Evolutionary conservation across 2,329 filamentous ascomycete genomes (phyloP).

Genomic region (Cercospora citrullina): DNA sequence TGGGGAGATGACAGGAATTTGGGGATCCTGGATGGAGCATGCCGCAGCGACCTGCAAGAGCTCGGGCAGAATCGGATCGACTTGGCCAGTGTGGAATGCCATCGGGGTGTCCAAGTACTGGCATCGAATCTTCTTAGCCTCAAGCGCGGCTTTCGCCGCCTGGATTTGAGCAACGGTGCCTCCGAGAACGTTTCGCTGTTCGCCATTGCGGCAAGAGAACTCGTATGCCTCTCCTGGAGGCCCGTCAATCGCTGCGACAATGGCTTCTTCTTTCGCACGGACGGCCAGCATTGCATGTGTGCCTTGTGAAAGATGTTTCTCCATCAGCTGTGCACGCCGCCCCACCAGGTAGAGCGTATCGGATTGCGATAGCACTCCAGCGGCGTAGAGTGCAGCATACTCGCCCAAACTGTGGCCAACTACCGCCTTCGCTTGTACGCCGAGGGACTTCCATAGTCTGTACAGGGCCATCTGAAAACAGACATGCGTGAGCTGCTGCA

Average conservation of each 20-base stretch:
- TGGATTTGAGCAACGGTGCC: constrained; percentile 25
- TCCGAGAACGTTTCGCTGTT: constrained; percentile 26
- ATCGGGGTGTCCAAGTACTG: constrained; percentile 23
- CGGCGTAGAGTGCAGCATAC: constrained; percentile 41
- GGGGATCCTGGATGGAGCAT: constrained; percentile 21
- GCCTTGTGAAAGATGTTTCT: constrained; percentile 11
- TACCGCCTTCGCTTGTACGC: constrained; percentile 32
- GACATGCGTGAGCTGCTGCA: constrained; percentile 43
- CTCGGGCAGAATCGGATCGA: constrained; percentile 27
- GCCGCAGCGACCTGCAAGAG: constrained; percentile 14
- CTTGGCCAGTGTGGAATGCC: constrained; percentile 34
- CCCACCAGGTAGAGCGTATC: constrained; percentile 42
- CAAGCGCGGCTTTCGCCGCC: constrained; percentile 13
- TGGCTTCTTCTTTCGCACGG: constrained; percentile 8
- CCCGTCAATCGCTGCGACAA: constrained; percentile 7
- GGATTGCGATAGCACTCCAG: constrained; percentile 37
- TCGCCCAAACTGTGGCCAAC: constrained; percentile 42
- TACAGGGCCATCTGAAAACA: constrained; percentile 46
- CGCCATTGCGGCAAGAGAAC: constrained; percentile 31
- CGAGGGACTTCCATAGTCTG: constrained; percentile 32
- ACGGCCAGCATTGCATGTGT: constrained; percentile 27
- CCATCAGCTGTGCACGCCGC: constrained; percentile 31
- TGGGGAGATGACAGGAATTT: constrained; percentile 33
- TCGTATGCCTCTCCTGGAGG: constrained; percentile 18
- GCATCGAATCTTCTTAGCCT: constrained; percentile 15